Evolutionary conservation across 192 early-diverging fungal genomes (phyloP), one percentile per base, ranked within the genome.

Genomic region (Coemansia sp.): DNA sequence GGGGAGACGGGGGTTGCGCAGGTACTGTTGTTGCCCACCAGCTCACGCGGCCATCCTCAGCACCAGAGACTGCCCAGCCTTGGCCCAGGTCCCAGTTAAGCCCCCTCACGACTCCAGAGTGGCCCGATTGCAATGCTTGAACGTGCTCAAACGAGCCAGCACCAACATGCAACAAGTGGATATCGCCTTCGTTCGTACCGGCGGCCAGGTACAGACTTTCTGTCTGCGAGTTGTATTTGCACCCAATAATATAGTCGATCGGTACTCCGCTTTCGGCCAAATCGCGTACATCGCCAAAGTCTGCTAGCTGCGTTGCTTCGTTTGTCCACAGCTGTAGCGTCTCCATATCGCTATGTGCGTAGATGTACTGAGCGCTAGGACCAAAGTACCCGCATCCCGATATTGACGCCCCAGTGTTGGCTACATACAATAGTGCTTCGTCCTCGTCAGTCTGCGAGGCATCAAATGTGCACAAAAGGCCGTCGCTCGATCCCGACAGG

Each of bases 331-430:
- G 70, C 44, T 92, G 90, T 29, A 97, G 88, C 0, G 96, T 97
- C 75, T 99, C 95, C 70, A 95, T 90, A 72, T 98, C 96, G 34
- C 91, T 97, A 13, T 93, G 77, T 46, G 87, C 89, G 70, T 94
- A 99, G 8, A 98, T 65, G 78, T 94, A 97, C 82, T 98, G 95
- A n/a, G 87, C 85, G 10, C 75, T 74, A 2, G 96, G 94, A 15
- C 97, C 97, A 82, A 98, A 98, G 80, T 92, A 99, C 4, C 96
- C 96, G 65, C 91, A 77, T 66, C 87, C 90, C 74, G 88, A 88
- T n/a, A 99, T 87, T 6, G 93, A 93, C 16, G 94, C 89, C 16
- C 86, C 87, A 4, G 91, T 91, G 63, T 97, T 97, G 18, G 96
- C 88, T 2, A 94, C 93, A 38, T 89, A 89, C 55, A 93, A 69